phyloP scores from a whole-genome alignment of 768 basidiomycete genomes.

The Tricholoma saponaceum region DNA sequence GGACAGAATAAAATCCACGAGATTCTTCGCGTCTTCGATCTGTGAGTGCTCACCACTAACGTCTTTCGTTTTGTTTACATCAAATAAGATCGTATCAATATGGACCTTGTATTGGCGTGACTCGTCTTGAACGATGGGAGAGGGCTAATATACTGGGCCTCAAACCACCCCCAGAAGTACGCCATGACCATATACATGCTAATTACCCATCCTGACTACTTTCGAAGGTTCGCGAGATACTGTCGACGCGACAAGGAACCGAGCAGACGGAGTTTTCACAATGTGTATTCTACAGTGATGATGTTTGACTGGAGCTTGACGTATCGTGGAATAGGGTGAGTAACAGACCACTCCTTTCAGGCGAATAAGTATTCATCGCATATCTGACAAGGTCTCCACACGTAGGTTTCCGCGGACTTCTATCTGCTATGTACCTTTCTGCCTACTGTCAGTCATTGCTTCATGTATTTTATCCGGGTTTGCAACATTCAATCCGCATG shows the following conservation, averaged over 20 bases:
- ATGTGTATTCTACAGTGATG: conserved; percentile 56
- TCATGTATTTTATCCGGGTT: neutral
- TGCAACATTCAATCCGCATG: neutral
- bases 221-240: conserved; percentile 72
- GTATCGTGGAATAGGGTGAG: neutral
- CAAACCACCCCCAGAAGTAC: conserved; percentile 74
- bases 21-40: conserved; percentile 76
- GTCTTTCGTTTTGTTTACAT: conserved; percentile 5
- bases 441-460: neutral
- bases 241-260: conserved; percentile 63
- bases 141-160: conserved; percentile 76
- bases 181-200: conserved; percentile 14
- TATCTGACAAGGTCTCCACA: neutral
- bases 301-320: conserved; percentile 26
- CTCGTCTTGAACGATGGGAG: conserved; percentile 86
- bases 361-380: neutral
- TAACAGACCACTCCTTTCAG: conserved; percentile 2
- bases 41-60: conserved; percentile 36
- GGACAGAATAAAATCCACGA: conserved; percentile 61
- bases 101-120: conserved; percentile 75
- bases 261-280: conserved; percentile 51
- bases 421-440: neutral
- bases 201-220: neutral
- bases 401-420: neutral
- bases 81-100: conserved; percentile 63